Evolutionary conservation across 2,329 filamentous ascomycete genomes (phyloP), one percentile per base, ranked within the genome.

Genomic region (Cyphellophora attinorum): DNA sequence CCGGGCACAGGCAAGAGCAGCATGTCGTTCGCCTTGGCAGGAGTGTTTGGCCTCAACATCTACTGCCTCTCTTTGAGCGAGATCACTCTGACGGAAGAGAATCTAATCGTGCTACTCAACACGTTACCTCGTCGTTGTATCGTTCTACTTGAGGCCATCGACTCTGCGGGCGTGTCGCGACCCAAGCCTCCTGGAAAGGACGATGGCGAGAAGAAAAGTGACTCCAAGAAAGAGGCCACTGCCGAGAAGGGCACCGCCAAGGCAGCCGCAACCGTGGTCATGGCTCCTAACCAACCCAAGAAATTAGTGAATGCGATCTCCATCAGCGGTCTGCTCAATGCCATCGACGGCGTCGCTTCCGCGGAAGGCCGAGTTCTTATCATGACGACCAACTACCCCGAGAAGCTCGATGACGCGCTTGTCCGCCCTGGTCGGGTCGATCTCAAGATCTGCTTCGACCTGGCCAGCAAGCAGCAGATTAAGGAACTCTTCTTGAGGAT

Each of bases 311-410:
- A 76, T 27, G 82, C 81, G 0, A 82, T 86, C 44, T 82, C 81
- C 1, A 68, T 91, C 2, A 84, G 81, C 0, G 83, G 82, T 1
- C 68, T 91, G 2, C 69, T 93, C 33, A 91, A 93, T 55, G 79
- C 80, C 38, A 85, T 91, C 27, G 84, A 93, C 50, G 82, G 85
- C 33, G 82, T 86, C 1, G 80, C 81, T 1, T 81, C 77, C 3
- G 80, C 83, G 49, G 82, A 89, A 59, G 83, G 82, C 21, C 72
- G 81, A 27, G 72, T 89, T 10, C 69, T 89, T n/a, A 78, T 89
- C 60, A 85, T 88, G 79, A 86, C 82, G 0, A 85, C 81, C 19
- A 89, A 89, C 56, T 71, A 76, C 39, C 77, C 78, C 3, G 78
- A 88, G 47, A 67, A 72, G 11, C 70, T 89, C 0, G 81, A 86